Evolutionary conservation across 805 yeast genomes (phyloP), one percentile per base, ranked within the genome.

Genomic region (Wickerhamiella slavikovae): DNA sequence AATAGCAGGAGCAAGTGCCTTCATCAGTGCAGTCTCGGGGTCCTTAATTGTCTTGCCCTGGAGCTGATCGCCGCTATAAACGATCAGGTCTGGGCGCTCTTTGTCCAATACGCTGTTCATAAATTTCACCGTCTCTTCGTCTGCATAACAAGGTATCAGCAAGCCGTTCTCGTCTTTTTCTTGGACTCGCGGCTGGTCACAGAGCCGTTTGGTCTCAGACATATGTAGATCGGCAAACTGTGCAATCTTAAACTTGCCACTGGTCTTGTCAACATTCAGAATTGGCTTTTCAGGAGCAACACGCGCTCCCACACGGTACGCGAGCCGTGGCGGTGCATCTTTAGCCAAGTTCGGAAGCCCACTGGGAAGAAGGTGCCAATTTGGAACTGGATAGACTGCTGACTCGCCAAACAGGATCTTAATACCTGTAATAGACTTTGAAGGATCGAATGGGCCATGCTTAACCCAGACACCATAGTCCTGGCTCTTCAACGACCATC

Each of bases 191-290:
- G 58, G 57, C 45, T 83, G 91, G 30, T 74, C 57, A 44, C 96
- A 89, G 28, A 50, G 49, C 10, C 95, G 95, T 31, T 56, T 62
- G 4, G 82, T 83, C 0, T 93, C 75, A n/a, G 89, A 64, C 47
- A 76, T 72, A 51, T 89, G 98, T 33, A 85, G 55, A 48, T 89
- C 96, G 1, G 95, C 92, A 4, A 85, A 67, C 50, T 89, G 98
- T 8, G 80, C 51, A 24, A 89, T 72, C 48, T 76, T 85, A 51
- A 72, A 78, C 31, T 58, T 63, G 4, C 68, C 68, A 14, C 51
- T 36, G 8, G 52, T 41, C 11, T 61, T 44, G 29, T 27, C 34
- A 29, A 35, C 33, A 10, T 28, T 29, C 32, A 27, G 29, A 15
- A 11, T 34, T 10, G 38, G 44, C 30, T 20, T 29, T 15, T 5